Base-by-base conservation (phyloP, 495 filamentous ascomycete genomes). In the Daldinia grandis region DNA sequence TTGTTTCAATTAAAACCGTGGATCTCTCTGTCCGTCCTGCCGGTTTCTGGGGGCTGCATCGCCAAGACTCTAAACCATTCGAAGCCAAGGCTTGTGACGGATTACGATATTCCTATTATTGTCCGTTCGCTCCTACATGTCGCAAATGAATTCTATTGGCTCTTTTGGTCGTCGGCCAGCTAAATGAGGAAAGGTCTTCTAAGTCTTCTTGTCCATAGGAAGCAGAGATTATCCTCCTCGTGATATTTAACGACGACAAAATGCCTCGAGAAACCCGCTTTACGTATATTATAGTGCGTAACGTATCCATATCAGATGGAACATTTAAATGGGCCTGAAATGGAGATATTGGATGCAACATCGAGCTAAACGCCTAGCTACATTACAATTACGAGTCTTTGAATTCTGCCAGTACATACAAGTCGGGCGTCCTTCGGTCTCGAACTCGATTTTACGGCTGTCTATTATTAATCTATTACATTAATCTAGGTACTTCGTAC, bases 151-250 rank as follows among this genome's bases (percentile, higher is more conserved):
- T 51, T 9, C 61, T 4, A 76, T 74, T 76, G 71, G 71, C 17
- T 60, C 17, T n/a, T 25, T 12, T 24, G 8, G 28, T 31, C 19
- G 8, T 70, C 74, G 72, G 74, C 62, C 58, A 76, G 35, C 72
- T 66, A 44, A 66, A 72, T 59, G 42, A 47, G 72, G 74, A 74
- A 76, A 62, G 57, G 47, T 28, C 21, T 47, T 44, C 28, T 25
- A 35, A 35, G 17, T 65, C 31, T 35, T 35, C 31, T 35, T 35
- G 10, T 58, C 54, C 54, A 37, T 58, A 58, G 54, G 15, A 37
- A 37, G 59, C 25, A 37, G 49, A 51, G 5, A 30, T 31, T 42
- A 9, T 61, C 49, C 59, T 61, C 53, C 53, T 66, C 44, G 58
- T 66, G 58, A 66, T 66, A 58, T 44, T 58, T 17, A 58, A 21